Conservation (phyloP, 345 rosid genomes). For the Gynandropsis gynandra region DNA sequence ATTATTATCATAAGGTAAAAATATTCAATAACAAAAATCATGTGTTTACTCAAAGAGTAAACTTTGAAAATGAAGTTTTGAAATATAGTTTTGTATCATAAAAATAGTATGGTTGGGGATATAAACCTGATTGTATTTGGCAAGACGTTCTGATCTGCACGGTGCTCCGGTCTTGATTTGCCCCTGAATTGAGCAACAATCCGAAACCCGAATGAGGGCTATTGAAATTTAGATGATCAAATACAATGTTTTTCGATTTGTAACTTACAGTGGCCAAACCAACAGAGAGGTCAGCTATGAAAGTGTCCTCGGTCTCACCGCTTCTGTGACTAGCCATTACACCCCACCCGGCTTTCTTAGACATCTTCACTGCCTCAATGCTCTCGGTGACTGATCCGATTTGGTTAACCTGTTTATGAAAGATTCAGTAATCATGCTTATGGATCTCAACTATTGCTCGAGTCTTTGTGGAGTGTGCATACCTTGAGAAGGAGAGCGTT, state of each 20-base stretch:
- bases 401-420: slow-evolving; percentile 71
- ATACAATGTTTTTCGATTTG: background rate
- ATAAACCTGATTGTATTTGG: slow-evolving; percentile 85
- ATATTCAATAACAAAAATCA: no score
- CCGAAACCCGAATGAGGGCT: slow-evolving; percentile 1
- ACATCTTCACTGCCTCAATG: slow-evolving; percentile 95
- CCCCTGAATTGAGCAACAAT: slow-evolving; percentile 40
- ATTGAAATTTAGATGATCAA: background rate
- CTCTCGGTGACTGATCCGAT: slow-evolving; percentile 97
- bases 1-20: no score
- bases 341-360: slow-evolving; percentile 98
- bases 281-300: slow-evolving; percentile 88
- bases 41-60: no score
- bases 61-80: background rate
- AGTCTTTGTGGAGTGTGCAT: no score
- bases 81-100: no score
- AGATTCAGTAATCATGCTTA: background rate
- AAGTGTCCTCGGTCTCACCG: slow-evolving; percentile 98
- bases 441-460: background rate
- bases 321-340: slow-evolving; percentile 98
- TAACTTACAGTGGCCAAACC: slow-evolving; percentile 80
- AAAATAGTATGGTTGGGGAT: background rate
- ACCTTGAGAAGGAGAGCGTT: slow-evolving; percentile 97
- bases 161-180: slow-evolving; percentile 99
- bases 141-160: slow-evolving; percentile 96